Base-by-base conservation (phyloP, 2,329 filamentous ascomycete species). In the Aureobasidium sp. region DNA sequence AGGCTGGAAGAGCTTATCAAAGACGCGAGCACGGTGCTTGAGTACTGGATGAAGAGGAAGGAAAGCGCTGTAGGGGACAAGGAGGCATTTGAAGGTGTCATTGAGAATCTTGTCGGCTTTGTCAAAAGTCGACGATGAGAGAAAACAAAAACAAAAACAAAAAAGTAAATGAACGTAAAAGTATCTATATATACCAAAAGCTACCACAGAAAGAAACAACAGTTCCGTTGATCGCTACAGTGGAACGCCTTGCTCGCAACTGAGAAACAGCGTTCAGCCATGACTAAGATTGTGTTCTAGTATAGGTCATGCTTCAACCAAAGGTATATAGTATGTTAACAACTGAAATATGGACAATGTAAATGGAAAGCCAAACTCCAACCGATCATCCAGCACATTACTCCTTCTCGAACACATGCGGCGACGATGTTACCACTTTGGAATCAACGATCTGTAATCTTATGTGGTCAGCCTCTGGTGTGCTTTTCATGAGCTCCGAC, bases 31-130 rank as follows among this genome's bases (percentile, higher is more conserved):
- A 84, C 90, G 63, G 86, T 92, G 42, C 78, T 97, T 58, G 89
- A 91, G 66, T 96, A 93, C 72, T 97, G 93, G 93, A 83, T 90
- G 67, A 89, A 90, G 77, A 80, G 86, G 68, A 87, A 89, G 59
- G 92, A 96, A 71, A 91, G 91, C 67, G 90, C 93, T 69, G 78
- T 96, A 66, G 90, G 90, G 44, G 93, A 97, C 71, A 87, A 94
- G 67, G 93, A 97, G 72, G 90, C 91, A 3, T 94, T 97, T 73
- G 93, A 97, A 72, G 91, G 91, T 0, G 93, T 97, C 16, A 97
- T 97, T 81, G 93, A 96, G 76, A 97, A 96, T 73, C 75, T 97
- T 66, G 93, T 97, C 47, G 72, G 72, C 3, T 74, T 73, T 58
- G 72, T 74, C 45, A 59, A 59, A n/a, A 59, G 57, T 11, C 49